Percentiles rank a stretch among this genome's conserved stretches.
Conservation (phyloP, 1,139 yeast species). For the Protomyces arabidopsidicola region DNA sequence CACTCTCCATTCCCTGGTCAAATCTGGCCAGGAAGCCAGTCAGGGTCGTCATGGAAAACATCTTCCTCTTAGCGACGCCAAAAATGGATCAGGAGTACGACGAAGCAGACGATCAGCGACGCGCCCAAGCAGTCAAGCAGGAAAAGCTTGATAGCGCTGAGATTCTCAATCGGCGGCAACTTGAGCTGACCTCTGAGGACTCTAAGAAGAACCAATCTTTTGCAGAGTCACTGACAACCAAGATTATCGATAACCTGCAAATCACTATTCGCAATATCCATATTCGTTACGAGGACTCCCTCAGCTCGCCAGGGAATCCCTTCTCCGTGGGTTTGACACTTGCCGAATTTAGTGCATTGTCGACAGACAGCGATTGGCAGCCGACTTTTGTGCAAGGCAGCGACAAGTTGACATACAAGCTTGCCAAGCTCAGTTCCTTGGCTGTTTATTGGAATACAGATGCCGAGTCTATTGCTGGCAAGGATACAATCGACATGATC, state of each 20-base stretch:
- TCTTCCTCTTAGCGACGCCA: conserved; percentile 76
- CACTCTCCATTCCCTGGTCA: conserved; percentile 95
- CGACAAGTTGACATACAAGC: conserved; percentile 64
- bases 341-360: conserved; percentile 82
- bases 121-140: conserved; percentile 63
- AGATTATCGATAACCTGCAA: conserved; percentile 87
- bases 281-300: conserved; percentile 78
- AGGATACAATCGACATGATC: conserved; percentile 33
- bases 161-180: conserved; percentile 38
- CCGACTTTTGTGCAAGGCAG: conserved; percentile 79
- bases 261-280: conserved; percentile 90
- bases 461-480: conserved; percentile 41
- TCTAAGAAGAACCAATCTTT: conserved; percentile 67
- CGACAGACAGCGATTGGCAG: conserved; percentile 79
- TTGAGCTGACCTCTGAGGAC: conserved; percentile 41
- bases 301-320: conserved; percentile 49
- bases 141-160: conserved; percentile 52
- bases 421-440: conserved; percentile 68
- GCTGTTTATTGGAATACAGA: conserved; percentile 85
- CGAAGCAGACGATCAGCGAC: conserved; percentile 58
- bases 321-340: conserved; percentile 79
- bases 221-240: conserved; percentile 80
- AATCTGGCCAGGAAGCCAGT: conserved; percentile 91
- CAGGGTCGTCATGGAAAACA: conserved; percentile 81
- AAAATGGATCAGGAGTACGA: conserved; percentile 51